Evolutionary conservation across 2,329 filamentous ascomycete genomes (phyloP), one percentile per base, ranked within the genome.

Genomic region (Aureobasidium lini): DNA sequence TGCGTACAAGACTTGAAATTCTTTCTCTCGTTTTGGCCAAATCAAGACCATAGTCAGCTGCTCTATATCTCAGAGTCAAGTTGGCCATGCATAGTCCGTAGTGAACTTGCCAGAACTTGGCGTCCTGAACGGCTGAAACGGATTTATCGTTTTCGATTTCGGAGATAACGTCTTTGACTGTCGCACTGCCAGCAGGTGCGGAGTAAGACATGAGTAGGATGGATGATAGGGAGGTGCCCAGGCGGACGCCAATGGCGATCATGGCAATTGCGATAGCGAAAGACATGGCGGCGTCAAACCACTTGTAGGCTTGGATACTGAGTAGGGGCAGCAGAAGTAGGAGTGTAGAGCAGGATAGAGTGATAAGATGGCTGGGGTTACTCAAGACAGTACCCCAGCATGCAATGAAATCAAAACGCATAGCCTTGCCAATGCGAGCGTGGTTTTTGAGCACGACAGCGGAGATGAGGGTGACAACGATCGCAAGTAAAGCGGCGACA

Each of bases 51-150:
- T 94, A 90, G 44, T 88, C 85, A 47, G 74, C 77, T 63, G 75
- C 77, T 4, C 61, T 63, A 71, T 29, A 96, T 83, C 86, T 82
- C 18, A 99, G 74, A 72, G 90, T 95, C 65, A 99, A 73, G 70
- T 95, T 96, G 8, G 94, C 94, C 88, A 97, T 95, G 69, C 91
- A 95, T 42, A 97, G 79, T 1, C 93, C 92, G 71, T 97, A 96
- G 74, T 99, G 94, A 13, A 96, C 94, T 76, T 99, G 94, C 94
- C 94, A 99, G 73, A 99, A 96, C 70, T 91, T 86, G 1, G 92
- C 93, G 68, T 96, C 92, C 60, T 96, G 90, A 48, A 99, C 85
- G 1, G 82, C 81, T 46, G 82, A 82, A 29, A 97, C 85, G 59
- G 82, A 81, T 1, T 88, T 84, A 67, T 96, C 91, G 1, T 85